Conservation (phyloP, 139 green algal species). For the Closterium sp. region DNA sequence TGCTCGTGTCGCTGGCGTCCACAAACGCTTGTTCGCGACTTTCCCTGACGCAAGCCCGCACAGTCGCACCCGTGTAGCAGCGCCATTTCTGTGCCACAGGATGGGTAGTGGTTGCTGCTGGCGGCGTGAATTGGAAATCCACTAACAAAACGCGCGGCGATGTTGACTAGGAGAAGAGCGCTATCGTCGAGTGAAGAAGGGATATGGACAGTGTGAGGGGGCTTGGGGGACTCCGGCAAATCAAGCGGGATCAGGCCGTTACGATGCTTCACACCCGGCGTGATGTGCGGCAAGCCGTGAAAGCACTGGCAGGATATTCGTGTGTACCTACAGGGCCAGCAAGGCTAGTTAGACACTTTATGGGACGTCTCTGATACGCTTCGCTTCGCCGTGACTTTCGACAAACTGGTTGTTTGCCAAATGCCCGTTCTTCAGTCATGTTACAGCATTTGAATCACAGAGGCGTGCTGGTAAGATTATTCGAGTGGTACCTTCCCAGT, state of each 20-base stretch:
- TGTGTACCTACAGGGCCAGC: not conserved
- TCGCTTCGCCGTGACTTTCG: too few species aligned
- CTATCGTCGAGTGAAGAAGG: not conserved
- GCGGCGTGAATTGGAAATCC: too few species aligned
- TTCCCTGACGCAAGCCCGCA: not conserved
- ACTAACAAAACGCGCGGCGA: too few species aligned
- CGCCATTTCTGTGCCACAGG: not conserved
- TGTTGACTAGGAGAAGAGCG: not conserved
- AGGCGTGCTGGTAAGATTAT: too few species aligned
- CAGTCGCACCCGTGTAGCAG: not conserved
- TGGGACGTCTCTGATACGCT: too few species aligned
- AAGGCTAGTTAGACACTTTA: too few species aligned
- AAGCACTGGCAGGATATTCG: not conserved
- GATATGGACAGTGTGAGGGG: not conserved
- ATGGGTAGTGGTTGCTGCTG: not conserved
- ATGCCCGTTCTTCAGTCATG: not conserved
- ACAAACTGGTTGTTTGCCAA: not conserved
- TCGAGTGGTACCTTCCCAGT: not conserved
- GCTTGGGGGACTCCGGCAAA: not conserved
- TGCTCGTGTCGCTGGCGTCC: not conserved
- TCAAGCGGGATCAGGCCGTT: not conserved
- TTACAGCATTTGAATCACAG: not conserved
- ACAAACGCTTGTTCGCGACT: not conserved
- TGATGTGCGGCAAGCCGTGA: not conserved
- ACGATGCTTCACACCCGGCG: not conserved